Evolutionary conservation across 768 basidiomycete genomes (phyloP), one percentile per base, ranked within the genome.

Genomic region (Daedaleopsis nitida): DNA sequence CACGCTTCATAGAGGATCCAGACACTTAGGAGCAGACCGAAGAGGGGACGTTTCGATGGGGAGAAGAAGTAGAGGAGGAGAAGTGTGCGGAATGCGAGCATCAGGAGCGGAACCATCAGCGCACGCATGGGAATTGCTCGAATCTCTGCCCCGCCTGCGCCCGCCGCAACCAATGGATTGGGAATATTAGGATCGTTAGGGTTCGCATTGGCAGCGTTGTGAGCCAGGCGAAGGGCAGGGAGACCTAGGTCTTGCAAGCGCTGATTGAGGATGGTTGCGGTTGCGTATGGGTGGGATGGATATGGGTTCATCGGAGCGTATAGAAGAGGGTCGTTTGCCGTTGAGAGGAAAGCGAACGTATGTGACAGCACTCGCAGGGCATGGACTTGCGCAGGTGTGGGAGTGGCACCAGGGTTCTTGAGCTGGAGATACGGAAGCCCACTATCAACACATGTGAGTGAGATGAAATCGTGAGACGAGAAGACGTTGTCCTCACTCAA

Each of bases 1-100:
- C 88, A 90, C 37, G 88, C 84, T 72, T 92, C 90, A 70, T 89
- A 92, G 24, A 87, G 57, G 71, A 89, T 83, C 88, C 88, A 91
- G 2, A 78, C 82, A 23, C 86, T 73, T 34, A 92, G 80, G 58
- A 91, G 74, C 42, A 89, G 65, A 38, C 85, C 87, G 60, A 91
- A 82, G 19, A 91, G 70, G 6, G 90, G 90, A 57, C 89, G 88
- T 65, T 87, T 80, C 8, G 87, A 81, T 0, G 90, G 90, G 5
- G 87, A 86, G 67, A 92, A 86, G 72, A 92, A 90, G 72, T 91
- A 92, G 3, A 92, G 77, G 32, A 92, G 76, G 13, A 92, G 77
- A 13, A 83, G 66, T 4, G 86, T 89, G 55, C 90, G 86, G 67
- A 91, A 78, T 8, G 83, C 58, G n/a, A 91, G 80, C 80, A 91